A percentile compares a stretch with the other conserved stretches of the same genome.
Conservation (phyloP, 257 asterid species). For the Nicotiana paniculata region DNA sequence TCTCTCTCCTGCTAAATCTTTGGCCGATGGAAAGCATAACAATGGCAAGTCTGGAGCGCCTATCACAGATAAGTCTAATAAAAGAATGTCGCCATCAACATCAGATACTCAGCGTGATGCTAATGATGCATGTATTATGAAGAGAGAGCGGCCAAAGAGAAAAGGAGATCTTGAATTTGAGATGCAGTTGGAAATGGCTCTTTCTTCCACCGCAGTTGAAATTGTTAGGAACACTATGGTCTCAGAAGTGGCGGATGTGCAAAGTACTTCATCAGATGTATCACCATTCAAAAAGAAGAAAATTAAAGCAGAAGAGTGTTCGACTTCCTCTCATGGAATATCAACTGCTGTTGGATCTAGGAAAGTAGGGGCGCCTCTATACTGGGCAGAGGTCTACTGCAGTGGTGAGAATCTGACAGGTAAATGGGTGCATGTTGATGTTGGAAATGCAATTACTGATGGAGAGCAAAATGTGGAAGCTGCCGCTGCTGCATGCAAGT, state of each 20-base stretch:
- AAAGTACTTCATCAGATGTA: conserved; percentile 28
- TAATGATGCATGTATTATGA: conserved; percentile 30
- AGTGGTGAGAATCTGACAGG: conserved; percentile 84
- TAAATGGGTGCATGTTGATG: conserved; percentile 94
- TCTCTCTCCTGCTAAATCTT: conserved; percentile 24
- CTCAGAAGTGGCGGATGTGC: conserved; percentile 28
- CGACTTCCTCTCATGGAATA: conserved; percentile 44
- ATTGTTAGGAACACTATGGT: conserved; percentile 23
- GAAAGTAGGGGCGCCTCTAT: conserved; percentile 89
- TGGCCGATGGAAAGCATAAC: conserved; percentile 26
- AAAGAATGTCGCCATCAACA: conserved; percentile 25
- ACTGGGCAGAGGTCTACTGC: conserved; percentile 95
- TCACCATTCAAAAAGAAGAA: conserved; percentile 44
- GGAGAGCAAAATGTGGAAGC: conserved; percentile 92
- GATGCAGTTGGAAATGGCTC: conserved; percentile 89
- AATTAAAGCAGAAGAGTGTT: conserved; percentile 41
- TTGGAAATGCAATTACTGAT: conserved; percentile 66
- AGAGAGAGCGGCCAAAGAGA: conserved; percentile 45
- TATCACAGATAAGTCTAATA: conserved; percentile 21
- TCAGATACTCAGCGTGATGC: conserved; percentile 27
- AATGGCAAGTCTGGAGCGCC: conserved; percentile 26
- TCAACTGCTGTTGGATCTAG: conserved; percentile 88
- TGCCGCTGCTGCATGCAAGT: conserved; percentile 92
- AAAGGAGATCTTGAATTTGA: conserved; percentile 88
- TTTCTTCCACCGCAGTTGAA: conserved; percentile 65